Evolutionary conservation across 495 filamentous ascomycete genomes (phyloP), one percentile per base, ranked within the genome.

Genomic region (Schizothecium vesticola): DNA sequence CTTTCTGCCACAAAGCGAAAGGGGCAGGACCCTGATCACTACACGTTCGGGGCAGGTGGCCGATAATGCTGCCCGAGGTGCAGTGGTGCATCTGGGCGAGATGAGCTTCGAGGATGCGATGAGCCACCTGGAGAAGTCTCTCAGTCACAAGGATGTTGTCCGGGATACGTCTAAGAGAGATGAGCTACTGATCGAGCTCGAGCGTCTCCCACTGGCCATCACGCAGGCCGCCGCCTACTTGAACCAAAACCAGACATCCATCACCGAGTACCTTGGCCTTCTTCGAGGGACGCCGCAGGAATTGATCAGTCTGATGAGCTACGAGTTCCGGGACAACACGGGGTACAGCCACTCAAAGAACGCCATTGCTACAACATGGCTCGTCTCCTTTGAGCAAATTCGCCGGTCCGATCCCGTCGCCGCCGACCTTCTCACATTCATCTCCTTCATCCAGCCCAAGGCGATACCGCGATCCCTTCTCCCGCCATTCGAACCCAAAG

Each of bases 351-450:
- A 73, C 9, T 77, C 70, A 12, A 70, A 80, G 23, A 87, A 87
- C 67, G 78, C 86, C 7, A 77, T 89, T 3, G 84, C 82, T 0
- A 78, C 76, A 0, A 89, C 86, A 2, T 88, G 83, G 85, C 73
- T 70, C 1, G 80, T 84, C 0, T 84, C 83, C 0, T 84, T 87
- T 57, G 62, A 75, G 0, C 78, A 86, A 62, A 82, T 86, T 13
- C 76, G 60, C n/a, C 22, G 71, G 3, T 36, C 58, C 1, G 66
- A 80, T 51, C 63, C 29, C 0, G 8, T 76, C 0, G 81, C 83
- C 0, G 70, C 75, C 1, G 72, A 81, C 0, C 76, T 75, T 56
- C 70, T 86, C 2, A 75, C 71, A 0, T 74, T 81, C 57, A 81
- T 86, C 70, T 66, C 80, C 0, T 81, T 76, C 26, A 43, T 86